Conservation (phyloP, 805 yeast genomes). For the Lachancea sp. region DNA sequence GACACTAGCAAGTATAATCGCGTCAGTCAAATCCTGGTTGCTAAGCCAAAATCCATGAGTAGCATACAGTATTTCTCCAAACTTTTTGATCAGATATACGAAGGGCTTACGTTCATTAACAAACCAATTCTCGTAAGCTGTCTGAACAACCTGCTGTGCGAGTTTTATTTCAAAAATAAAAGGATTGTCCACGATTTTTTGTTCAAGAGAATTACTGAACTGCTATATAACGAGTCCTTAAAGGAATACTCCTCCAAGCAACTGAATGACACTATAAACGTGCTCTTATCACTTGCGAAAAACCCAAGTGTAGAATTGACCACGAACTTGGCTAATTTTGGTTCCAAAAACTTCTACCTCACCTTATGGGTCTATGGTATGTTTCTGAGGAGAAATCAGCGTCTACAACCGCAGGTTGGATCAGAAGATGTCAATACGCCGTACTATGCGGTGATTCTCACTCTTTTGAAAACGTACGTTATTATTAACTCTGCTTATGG, state of each 20-base stretch:
- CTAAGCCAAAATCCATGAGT: slow-evolving; percentile 50
- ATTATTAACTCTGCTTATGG: slow-evolving; percentile 26
- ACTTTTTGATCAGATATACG: slow-evolving; percentile 61
- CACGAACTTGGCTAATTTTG: slow-evolving; percentile 23
- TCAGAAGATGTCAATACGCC: slow-evolving; percentile 15
- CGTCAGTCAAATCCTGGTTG: slow-evolving; percentile 56
- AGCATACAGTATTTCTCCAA: slow-evolving; percentile 46
- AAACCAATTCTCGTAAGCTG: slow-evolving; percentile 55
- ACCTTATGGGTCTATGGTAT: slow-evolving; percentile 36
- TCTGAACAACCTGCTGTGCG: slow-evolving; percentile 47
- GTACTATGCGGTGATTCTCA: slow-evolving; percentile 30
- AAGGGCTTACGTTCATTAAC: slow-evolving; percentile 50
- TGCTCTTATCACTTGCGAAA: slow-evolving; percentile 55
- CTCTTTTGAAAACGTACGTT: slow-evolving; percentile 32
- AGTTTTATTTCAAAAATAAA: slow-evolving; percentile 45
- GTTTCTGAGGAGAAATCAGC: slow-evolving; percentile 31
- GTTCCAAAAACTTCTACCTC: slow-evolving; percentile 24
- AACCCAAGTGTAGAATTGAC: slow-evolving; percentile 36
- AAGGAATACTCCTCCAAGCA: slow-evolving; percentile 41
- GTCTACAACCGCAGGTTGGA: slow-evolving; percentile 14
- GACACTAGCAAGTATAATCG: slow-evolving; percentile 60
- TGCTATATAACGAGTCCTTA: slow-evolving; percentile 30
- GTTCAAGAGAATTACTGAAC: slow-evolving; percentile 43
- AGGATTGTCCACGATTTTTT: slow-evolving; percentile 54
- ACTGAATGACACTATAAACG: slow-evolving; percentile 58